A percentile compares a stretch with the other conserved stretches of the same genome.
Evolutionary conservation across 2,329 filamentous ascomycete species (phyloP).

Genomic region (Emmonsiellopsis sp.): DNA sequence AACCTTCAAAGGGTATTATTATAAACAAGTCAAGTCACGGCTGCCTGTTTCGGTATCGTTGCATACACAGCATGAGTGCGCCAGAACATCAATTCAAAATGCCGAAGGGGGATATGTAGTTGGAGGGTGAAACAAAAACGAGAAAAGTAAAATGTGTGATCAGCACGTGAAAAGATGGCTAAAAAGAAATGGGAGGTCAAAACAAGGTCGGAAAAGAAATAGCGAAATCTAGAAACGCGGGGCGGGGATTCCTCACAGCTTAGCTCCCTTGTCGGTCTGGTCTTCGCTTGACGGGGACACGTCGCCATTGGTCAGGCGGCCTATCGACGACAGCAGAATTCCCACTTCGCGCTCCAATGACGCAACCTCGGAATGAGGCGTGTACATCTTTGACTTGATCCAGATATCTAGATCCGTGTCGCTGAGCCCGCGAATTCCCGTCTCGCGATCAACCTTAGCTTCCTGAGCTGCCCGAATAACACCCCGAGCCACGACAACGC

Average conservation of each 20-base stretch:
- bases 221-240: neutral
- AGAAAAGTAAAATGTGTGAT: neutral
- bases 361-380: conserved; percentile 39
- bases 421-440: conserved; percentile 33
- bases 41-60: too few relatives aligned
- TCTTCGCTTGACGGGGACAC: conserved; percentile 1
- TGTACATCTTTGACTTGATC: conserved; percentile 43
- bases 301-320: conserved; percentile 11
- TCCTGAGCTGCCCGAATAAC: conserved; percentile 87
- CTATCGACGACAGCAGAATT: conserved; percentile 28
- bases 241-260: conserved; percentile 7
- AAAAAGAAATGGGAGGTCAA: neutral
- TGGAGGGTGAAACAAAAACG: too few relatives aligned
- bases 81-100: neutral
- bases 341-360: conserved; percentile 40
- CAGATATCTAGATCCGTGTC: conserved; percentile 37
- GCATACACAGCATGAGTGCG: too few relatives aligned
- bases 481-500: conserved; percentile 73
- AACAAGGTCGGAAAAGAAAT: neutral
- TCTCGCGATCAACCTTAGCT: conserved; percentile 57
- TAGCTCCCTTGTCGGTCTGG: conserved; percentile 10
- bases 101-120: neutral
- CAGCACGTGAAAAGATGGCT: neutral
- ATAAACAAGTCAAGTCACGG: too few relatives aligned
- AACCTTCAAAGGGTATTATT: too few relatives aligned